These are phyloP conservation scores for Boeremia exigua DNA, from an alignment of 2,329 filamentous ascomycete species.

Conservation along the genomic window DNA sequence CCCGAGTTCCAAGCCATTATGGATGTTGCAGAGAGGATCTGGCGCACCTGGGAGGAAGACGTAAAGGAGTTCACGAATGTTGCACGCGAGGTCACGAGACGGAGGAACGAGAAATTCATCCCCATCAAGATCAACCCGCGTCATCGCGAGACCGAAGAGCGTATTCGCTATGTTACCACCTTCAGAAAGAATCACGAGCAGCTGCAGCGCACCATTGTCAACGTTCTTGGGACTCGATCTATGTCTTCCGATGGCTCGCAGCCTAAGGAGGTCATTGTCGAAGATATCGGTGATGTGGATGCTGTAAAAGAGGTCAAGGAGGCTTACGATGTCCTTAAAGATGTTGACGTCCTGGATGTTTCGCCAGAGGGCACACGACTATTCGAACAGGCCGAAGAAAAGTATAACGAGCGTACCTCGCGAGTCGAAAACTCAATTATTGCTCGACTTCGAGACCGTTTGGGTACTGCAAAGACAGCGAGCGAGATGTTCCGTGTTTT, in stretches of 20 bases:
- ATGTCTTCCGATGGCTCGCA: conserved; percentile 51
- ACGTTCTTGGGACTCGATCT: conserved; percentile 78
- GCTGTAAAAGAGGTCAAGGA: conserved; percentile 95
- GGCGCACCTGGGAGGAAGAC: conserved; percentile 92
- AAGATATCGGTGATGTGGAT: conserved; percentile 96
- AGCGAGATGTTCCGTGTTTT: conserved; percentile 99
- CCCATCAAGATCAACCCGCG: conserved; percentile 93
- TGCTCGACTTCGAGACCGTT: conserved; percentile 84
- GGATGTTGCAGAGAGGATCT: conserved; percentile 82
- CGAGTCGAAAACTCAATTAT: conserved; percentile 99
- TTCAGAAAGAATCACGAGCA: conserved; percentile 98
- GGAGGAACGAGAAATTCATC: conserved; percentile 96
- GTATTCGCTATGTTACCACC: conserved; percentile 89
- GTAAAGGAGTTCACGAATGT: conserved; percentile 98
- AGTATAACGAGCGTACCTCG: conserved; percentile 96
- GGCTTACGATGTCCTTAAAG: conserved; percentile 91
- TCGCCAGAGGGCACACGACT: conserved; percentile 85
- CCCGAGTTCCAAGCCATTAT: conserved; percentile 87
- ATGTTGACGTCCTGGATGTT: conserved; percentile 94
- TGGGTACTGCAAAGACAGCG: conserved; percentile 94
- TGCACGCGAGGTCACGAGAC: conserved; percentile 89
- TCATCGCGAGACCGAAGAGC: conserved; percentile 86
- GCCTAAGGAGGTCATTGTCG: conserved; percentile 66
- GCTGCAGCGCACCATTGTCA: conserved; percentile 92
- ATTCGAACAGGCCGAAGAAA: conserved; percentile 93